These are phyloP conservation scores for Myriosclerotinia scirpicola DNA, from an alignment of 2,329 filamentous ascomycete species.

Conservation along the genomic window DNA sequence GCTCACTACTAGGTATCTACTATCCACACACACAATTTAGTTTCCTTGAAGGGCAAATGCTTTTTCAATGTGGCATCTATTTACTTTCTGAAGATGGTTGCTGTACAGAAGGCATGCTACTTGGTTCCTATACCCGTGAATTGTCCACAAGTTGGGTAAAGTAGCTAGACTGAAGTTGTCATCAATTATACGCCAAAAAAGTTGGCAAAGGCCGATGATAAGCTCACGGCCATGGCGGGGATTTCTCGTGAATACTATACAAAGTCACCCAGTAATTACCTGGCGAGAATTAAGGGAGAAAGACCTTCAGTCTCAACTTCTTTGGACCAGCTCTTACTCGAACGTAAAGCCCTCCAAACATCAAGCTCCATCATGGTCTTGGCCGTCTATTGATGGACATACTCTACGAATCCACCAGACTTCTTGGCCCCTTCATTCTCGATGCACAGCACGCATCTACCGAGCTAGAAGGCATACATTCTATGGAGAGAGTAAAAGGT, in stretches of 20 bases:
- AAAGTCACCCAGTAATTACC: neutral
- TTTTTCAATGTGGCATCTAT: neutral
- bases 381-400: neutral
- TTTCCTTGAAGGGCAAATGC: neutral
- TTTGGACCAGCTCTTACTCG: neutral
- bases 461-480: neutral
- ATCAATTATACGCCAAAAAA: neutral
- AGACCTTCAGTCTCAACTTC: neutral
- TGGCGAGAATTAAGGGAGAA: neutral
- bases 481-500: neutral
- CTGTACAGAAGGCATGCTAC: too few species aligned
- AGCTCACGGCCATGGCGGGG: neutral
- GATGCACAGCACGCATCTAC: neutral
- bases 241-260: neutral
- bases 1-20: too few species aligned
- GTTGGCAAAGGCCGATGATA: neutral
- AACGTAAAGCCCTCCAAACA: neutral
- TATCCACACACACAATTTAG: neutral
- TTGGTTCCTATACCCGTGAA: too few species aligned
- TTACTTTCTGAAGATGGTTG: neutral
- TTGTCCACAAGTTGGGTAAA: neutral
- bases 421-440: neutral
- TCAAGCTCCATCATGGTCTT: neutral
- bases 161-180: neutral
- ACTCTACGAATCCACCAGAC: neutral